Base-by-base conservation (phyloP, 306 rosid genomes). In the Myrica gale region DNA sequence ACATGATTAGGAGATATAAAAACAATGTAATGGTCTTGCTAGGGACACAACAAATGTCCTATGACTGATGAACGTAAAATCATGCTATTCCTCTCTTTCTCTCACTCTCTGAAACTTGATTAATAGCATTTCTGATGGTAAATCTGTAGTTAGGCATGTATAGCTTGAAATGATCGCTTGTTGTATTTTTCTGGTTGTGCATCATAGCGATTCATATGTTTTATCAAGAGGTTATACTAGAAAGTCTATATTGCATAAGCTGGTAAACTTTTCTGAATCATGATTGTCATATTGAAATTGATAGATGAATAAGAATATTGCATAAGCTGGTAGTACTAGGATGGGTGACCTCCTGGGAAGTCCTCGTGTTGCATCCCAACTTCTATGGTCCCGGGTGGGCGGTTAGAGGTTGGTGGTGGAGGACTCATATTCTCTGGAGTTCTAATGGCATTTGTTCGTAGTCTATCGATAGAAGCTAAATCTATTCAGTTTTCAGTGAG, bases 1-100 rank as follows among this genome's bases (percentile, higher is more conserved):
- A 11, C 78, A 11, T 26, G 74, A 60, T 63, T 80, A 17, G 61
- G 53, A 15, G 12, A 41, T 65, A 41, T 41, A 16, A 65, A 48
- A 65, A 39, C 68, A 32, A 32, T 65, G 7, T 9, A 41, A 20
- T 41, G 1, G 23, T 65, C 48, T 16, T 16, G 9, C 48, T 41
- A 65, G 45, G 45, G 63, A 8, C 63, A 57, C 21, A 6, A 21
- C 39, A 9, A 60, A 10, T 26, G 17, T 60, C 12, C 21, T 23
- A 11, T 65, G 69, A 39, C 8, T 43, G n/a, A 42, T 41, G 13
- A 41, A 66, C 7, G 41, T 1, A 3, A 42, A 8, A 66, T 66
- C 51, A 6, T 41, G 23, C 50, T n/a, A 41, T 13, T 65, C 12
- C 13, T 7, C 13, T 61, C 4, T 61, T 61, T 61, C 11, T 52